Evolutionary conservation across 805 yeast genomes (phyloP), one percentile per base, ranked within the genome.

Genomic region (Barnettozyma botsteinii): DNA sequence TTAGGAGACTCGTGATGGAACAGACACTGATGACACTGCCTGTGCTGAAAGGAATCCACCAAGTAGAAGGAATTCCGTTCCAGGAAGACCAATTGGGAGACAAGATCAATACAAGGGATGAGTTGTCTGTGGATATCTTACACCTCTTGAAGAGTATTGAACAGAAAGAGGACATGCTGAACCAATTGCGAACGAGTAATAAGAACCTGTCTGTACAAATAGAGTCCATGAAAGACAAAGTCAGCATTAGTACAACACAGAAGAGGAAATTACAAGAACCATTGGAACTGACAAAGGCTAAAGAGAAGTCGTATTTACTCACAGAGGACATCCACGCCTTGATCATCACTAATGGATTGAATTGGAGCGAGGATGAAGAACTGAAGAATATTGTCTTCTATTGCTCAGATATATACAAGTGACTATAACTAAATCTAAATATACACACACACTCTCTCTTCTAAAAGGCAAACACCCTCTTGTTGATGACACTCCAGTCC

Each of bases 401-500:
- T 26, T 40, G 42, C 35, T 28, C 34, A 18, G 39, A 28, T 24
- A 35, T 35, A 30, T 37, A 37, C 26, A 35, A 26, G 31, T 37
- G 12, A n/a, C n/a, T n/a, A n/a, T n/a, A n/a, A n/a, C n/a, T n/a
- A n/a, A n/a, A n/a, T n/a, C n/a, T n/a, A n/a, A n/a, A n/a, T n/a
- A n/a, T n/a, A n/a, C n/a, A n/a, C n/a, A n/a, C n/a, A n/a, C n/a
- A n/a, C n/a, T n/a, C n/a, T n/a, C n/a, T n/a, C n/a, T n/a, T n/a
- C 42, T 34, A 51, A 28, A 53, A 31, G 27, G 43, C 41, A 43
- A 58, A 68, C 18, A 67, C 53, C 53, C 75, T 64, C 31, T 54
- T 55, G 47, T 76, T 78, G 23, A 83, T 72, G 30, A 81, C 79
- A 37, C 77, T 72, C 98, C 98, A 93, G 64, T 91, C 81, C 44